These are phyloP conservation scores for Hansenula sp. DNA, from an alignment of 1,139 yeast genomes.

Conservation along the genomic window DNA sequence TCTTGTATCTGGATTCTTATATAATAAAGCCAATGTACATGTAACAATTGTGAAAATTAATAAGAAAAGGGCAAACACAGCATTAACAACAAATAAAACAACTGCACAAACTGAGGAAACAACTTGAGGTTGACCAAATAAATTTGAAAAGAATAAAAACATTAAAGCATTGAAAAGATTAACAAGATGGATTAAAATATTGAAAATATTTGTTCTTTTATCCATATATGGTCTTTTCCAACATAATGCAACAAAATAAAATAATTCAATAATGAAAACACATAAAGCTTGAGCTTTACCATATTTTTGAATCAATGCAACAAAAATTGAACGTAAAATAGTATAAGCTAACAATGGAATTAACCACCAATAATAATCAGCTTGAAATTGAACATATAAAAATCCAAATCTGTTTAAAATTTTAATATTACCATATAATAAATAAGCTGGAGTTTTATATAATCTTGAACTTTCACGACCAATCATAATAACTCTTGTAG, in stretches of 20 bases:
- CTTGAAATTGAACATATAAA: constrained; percentile 85
- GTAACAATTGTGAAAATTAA: constrained; percentile 83
- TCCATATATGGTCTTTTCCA: constrained; percentile 88
- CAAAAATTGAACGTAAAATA: constrained; percentile 72
- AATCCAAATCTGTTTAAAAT: constrained; percentile 89
- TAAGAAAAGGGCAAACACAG: constrained; percentile 79
- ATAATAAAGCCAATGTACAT: constrained; percentile 75
- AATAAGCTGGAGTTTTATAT: constrained; percentile 89
- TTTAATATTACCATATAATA: constrained; percentile 77
- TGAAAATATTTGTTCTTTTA: constrained; percentile 87
- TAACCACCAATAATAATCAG: constrained; percentile 82
- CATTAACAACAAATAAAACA: constrained; percentile 86
- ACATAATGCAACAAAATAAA: constrained; percentile 60
- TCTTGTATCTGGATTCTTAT: constrained; percentile 91
- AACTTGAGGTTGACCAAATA: constrained; percentile 79
- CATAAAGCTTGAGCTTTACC: constrained; percentile 82
- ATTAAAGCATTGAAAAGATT: constrained; percentile 79
- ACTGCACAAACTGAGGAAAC: constrained; percentile 92
- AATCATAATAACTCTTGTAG: constrained; percentile 60
- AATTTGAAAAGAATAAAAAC: constrained; percentile 82
- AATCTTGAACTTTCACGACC: constrained; percentile 70
- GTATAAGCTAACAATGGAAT: constrained; percentile 59
- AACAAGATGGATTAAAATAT: constrained; percentile 77
- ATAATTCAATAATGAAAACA: constrained; percentile 69
- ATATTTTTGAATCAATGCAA: constrained; percentile 75